phyloP scores from a whole-genome alignment of 352 stramenopile species.

The Pythium brachiatum region DNA sequence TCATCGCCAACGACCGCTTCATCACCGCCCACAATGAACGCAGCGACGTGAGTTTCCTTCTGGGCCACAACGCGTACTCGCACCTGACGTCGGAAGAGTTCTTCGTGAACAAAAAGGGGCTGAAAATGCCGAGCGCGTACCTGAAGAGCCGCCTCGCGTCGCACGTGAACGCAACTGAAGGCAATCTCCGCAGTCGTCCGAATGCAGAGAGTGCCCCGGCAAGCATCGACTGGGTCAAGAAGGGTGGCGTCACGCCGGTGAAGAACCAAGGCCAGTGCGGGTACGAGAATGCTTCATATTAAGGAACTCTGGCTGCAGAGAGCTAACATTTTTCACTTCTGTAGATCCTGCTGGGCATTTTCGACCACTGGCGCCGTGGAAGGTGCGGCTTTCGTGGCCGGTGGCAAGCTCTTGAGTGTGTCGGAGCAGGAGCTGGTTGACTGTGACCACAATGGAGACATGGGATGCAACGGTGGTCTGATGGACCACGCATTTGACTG shows the following conservation, averaged over 20 bases:
- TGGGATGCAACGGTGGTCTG: slow-evolving; percentile 95
- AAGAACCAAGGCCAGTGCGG: slow-evolving; percentile 97
- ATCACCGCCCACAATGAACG: slow-evolving; percentile 82
- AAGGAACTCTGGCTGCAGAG: no score
- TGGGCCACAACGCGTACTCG: slow-evolving; percentile 94
- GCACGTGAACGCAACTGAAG: slow-evolving; percentile 48
- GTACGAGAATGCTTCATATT: no score
- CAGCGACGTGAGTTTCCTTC: slow-evolving; percentile 66
- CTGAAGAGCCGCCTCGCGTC: slow-evolving; percentile 60
- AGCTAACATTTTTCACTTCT: no score
- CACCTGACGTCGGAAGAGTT: slow-evolving; percentile 97
- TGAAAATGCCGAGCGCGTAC: slow-evolving; percentile 45
- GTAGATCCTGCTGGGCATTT: slow-evolving; percentile 95
- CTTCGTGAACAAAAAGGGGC: slow-evolving; percentile 57
- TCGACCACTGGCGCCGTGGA: slow-evolving; percentile 97
- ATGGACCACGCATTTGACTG: slow-evolving; percentile 98
- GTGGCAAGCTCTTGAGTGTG: slow-evolving; percentile 86
- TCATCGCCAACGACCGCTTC: slow-evolving; percentile 86
- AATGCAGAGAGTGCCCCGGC: background rate
- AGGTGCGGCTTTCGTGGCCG: slow-evolving; percentile 93
- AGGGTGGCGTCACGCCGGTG: slow-evolving; percentile 93
- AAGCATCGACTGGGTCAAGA: slow-evolving; percentile 91
- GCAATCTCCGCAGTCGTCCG: slow-evolving; percentile 9
- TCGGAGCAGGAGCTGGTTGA: slow-evolving; percentile 98
- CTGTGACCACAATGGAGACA: slow-evolving; percentile 94